Base-by-base conservation (phyloP, 78 protist genomes). In the Pelomyxa schiedti region DNA sequence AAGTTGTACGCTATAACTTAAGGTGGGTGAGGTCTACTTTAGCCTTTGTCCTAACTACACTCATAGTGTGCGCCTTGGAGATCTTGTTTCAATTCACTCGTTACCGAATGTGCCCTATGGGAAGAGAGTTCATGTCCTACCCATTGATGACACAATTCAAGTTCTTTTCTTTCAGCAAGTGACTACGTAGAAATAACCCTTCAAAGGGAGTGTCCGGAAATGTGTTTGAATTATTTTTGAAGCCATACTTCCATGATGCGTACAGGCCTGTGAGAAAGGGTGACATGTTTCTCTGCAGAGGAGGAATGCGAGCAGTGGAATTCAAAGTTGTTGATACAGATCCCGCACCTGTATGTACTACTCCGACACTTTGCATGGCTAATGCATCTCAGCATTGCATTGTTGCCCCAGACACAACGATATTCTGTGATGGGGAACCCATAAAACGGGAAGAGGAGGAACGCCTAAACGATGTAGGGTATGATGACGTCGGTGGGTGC, bases 341-440 rank as follows among this genome's bases (percentile, higher is more conserved):
- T 69, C 99, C 99, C 3, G 86, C 67, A 1, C 90, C 92, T 32
- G 58, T 47, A 16, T 16, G 58, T 16, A 16, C 32, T 16, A 24
- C 74, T 16, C 77, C 58, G 90, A 76, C 69, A 16, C 58, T 47
- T 47, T 16, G 16, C 58, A 16, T 16, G 58, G 58, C 58, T 47
- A 24, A 16, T 16, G 58, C 32, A 16, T 16, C 16, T 16, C 80
- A 75, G 43, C 87, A 74, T 64, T 87, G 93, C 84, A 89, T 90
- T 28, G 96, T 96, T 0, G 95, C 98, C 0, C 98, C 98, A 32
- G 95, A 95, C 64, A 97, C 99, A 0, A 84, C 86, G 42, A 97
- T 98, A 79, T 95, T 88, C 90, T 95, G 98, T 76, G 99, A 98
- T 72, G 99, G 99, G 43, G 99, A 97, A n/a, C 98, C 99, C 7